These are phyloP conservation scores for Hyaloscypha hepaticicola DNA, from an alignment of 495 filamentous ascomycete genomes.

Conservation along the genomic window DNA sequence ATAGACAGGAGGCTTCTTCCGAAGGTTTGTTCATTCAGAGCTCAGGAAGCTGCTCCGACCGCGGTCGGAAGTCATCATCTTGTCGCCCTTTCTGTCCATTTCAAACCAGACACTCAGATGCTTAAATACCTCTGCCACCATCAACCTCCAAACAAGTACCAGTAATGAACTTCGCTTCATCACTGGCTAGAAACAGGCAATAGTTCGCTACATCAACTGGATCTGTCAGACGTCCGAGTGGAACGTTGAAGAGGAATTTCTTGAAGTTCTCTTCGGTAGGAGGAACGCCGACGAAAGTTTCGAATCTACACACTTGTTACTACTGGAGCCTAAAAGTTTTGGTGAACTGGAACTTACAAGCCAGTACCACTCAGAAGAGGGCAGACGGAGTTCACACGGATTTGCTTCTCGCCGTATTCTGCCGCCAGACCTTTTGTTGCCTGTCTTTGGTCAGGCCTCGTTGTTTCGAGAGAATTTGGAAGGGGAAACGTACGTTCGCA, in stretches of 20 bases:
- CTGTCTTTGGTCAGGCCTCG: slow-evolving; percentile 29
- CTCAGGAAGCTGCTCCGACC: neutral
- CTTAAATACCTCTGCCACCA: slow-evolving; percentile 44
- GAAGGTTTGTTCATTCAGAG: no score
- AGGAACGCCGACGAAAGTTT: slow-evolving; percentile 63
- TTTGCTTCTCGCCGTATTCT: slow-evolving; percentile 64
- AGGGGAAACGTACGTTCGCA: slow-evolving; percentile 47
- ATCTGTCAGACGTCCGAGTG: slow-evolving; percentile 62
- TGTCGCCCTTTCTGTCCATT: neutral
- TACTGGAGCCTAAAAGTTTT: neutral
- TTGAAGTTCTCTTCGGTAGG: slow-evolving; percentile 67
- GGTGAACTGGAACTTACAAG: slow-evolving; percentile 34
- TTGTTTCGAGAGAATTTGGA: neutral
- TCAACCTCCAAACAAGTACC: slow-evolving; percentile 63
- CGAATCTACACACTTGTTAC: slow-evolving; percentile 40
- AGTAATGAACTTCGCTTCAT: slow-evolving; percentile 70
- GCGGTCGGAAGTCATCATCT: neutral
- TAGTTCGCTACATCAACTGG: slow-evolving; percentile 67
- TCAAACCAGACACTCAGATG: neutral
- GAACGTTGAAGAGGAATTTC: slow-evolving; percentile 65
- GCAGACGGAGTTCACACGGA: slow-evolving; percentile 63
- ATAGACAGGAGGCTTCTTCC: no score
- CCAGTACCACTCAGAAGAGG: slow-evolving; percentile 63
- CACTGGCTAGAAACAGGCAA: slow-evolving; percentile 63
- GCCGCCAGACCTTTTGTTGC: slow-evolving; percentile 65